phyloP scores from a whole-genome alignment of 2,329 filamentous ascomycete species.

The Nemania bipapillata region DNA sequence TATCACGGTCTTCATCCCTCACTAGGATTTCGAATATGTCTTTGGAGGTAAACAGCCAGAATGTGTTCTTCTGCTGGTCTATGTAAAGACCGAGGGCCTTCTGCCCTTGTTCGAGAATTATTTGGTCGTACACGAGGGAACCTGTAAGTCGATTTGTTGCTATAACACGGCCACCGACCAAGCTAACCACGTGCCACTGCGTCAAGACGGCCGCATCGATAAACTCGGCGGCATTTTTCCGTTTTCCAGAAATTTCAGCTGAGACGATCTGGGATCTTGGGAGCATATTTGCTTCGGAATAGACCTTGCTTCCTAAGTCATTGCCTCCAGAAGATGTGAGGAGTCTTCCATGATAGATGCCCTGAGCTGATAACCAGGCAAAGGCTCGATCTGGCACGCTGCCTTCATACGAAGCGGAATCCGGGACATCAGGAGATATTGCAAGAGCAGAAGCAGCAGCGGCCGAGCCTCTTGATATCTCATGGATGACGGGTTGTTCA shows the following conservation, averaged over 20 bases:
- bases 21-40: conserved; percentile 96
- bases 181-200: conserved; percentile 89
- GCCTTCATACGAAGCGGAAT: conserved; percentile 65
- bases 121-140: conserved; percentile 85
- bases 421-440: conserved; percentile 78
- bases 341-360: conserved; percentile 87
- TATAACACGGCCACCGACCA: conserved; percentile 84
- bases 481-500: conserved; percentile 81
- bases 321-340: conserved; percentile 68
- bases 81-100: conserved; percentile 84
- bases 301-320: conserved; percentile 77
- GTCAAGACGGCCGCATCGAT: conserved; percentile 85
- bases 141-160: conserved; percentile 89
- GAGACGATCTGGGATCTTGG: conserved; percentile 77
- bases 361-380: conserved; percentile 89
- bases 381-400: conserved; percentile 75
- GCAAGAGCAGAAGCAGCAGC: conserved; percentile 74
- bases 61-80: conserved; percentile 94
- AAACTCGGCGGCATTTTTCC: conserved; percentile 73
- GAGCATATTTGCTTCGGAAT: conserved; percentile 81
- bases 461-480: conserved; percentile 70
- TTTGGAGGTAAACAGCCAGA: conserved; percentile 91
- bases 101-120: conserved; percentile 82
- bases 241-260: conserved; percentile 72
- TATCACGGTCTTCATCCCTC: conserved; percentile 87